A percentile compares a stretch with the other conserved stretches of the same genome.
Conservation (phyloP, 768 basidiomycete species). For the Boletus sensibilis region DNA sequence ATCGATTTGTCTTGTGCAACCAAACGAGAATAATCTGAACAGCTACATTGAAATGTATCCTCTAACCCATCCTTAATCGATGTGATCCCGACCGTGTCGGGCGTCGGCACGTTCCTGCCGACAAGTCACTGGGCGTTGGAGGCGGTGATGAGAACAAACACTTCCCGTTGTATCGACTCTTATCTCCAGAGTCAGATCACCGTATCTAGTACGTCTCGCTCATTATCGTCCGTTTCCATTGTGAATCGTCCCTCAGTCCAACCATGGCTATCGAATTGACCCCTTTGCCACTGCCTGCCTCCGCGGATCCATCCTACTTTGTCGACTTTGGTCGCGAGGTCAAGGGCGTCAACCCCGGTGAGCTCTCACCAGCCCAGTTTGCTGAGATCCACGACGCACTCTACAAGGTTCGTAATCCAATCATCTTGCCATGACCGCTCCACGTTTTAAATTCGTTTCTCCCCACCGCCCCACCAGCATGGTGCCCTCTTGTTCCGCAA, state of each 20-base stretch:
- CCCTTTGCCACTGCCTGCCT: conserved; percentile 69
- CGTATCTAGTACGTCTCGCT: not conserved
- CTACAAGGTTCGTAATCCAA: conserved; percentile 57
- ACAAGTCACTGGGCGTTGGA: not conserved
- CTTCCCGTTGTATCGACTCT: not conserved
- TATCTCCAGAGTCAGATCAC: conserved; percentile 3
- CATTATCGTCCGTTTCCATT: not conserved
- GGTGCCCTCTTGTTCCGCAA: conserved; percentile 73
- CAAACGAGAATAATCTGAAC: not conserved
- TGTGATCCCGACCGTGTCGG: not conserved
- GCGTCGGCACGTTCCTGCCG: conserved; percentile 5
- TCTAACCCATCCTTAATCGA: not conserved
- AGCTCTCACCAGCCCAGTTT: conserved; percentile 59
- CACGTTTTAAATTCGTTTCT: not conserved
- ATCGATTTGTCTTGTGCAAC: not conserved
- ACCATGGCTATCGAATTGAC: conserved; percentile 65
- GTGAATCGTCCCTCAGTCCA: not conserved
- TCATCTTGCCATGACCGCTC: not conserved
- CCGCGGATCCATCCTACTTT: conserved; percentile 67
- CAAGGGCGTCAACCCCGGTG: conserved; percentile 66
- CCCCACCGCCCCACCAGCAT: conserved; percentile 46
- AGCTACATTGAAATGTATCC: not conserved
- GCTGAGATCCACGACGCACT: conserved; percentile 66
- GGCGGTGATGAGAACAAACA: not conserved
- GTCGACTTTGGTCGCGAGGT: conserved; percentile 75